Evolutionary conservation across 306 rosid species (phyloP), one percentile per base, ranked within the genome.

Genomic region (Gillenia trifoliata): DNA sequence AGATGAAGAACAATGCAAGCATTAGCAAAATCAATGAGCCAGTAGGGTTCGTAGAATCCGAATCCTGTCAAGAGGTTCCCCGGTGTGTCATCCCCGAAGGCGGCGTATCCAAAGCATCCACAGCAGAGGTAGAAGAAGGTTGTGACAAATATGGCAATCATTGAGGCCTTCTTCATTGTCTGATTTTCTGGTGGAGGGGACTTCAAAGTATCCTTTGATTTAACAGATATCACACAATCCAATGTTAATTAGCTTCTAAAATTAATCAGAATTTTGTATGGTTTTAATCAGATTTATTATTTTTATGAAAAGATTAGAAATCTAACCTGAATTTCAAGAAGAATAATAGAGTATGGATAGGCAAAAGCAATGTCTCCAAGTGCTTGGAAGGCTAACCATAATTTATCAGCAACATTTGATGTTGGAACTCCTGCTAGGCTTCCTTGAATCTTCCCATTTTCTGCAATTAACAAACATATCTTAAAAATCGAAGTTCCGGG

Each of bases 41-140:
- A 93, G 40, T 76, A 88, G 47, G 93, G 98, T 60, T 91, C 92
- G 2, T 85, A 93, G 71, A 89, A 93, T 4, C 97, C 96, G 55
- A 91, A 86, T 40, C 93, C 98, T 16, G 93, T 85, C 78, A 93
- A 83, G 75, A 91, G 92, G 78, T 93, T 93, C 43, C 98, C 98
- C 0, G 98, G 98, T 0, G 97, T 89, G 31, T 75, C 78, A 67
- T 77, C 71, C 61, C 98, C 98, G 57, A 93, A 93, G 77, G 98
- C 96, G 13, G 97, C 96, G 70, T 88, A 93, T 71, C 98, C 97
- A 20, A 93, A 91, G 86, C 92, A 88, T 43, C 90, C 92, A 50
- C 96, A 93, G 33, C 91, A 91, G 8, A 93, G 90, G 84, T 89
- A 91, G 90, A 93, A 93, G 78, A 85, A 85, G 75, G 98, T 91